A percentile compares a stretch with the other conserved stretches of the same genome.
phyloP scores from a whole-genome alignment of 2,329 filamentous ascomycete species.

The Trichoderma lentiforme region DNA sequence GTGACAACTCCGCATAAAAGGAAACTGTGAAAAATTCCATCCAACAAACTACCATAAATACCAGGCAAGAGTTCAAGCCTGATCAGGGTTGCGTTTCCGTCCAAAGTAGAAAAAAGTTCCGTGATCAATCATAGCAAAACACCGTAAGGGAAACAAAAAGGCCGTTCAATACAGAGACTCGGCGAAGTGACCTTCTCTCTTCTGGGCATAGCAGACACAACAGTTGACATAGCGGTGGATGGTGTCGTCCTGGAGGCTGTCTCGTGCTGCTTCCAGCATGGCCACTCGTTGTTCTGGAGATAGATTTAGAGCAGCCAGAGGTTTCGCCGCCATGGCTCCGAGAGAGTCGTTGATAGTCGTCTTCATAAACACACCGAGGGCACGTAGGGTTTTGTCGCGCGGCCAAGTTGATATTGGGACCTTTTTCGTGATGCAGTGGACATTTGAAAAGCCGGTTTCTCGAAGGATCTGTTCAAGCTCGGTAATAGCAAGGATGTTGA shows the following conservation, averaged over 20 bases:
- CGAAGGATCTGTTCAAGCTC: constrained; percentile 37
- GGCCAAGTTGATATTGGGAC: constrained; percentile 48
- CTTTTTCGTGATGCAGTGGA: constrained; percentile 41
- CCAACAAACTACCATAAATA: not conserved
- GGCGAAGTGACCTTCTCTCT: constrained; percentile 22
- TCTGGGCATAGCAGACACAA: constrained; percentile 44
- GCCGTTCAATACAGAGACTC: constrained; percentile 3
- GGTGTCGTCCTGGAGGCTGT: constrained; percentile 33
- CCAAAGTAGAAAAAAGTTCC: not conserved
- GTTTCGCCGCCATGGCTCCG: constrained; percentile 41
- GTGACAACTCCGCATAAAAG: not conserved
- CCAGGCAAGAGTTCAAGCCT: not conserved
- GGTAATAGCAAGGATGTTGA: constrained; percentile 36
- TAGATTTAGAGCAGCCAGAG: constrained; percentile 38
- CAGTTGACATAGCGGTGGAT: constrained; percentile 44
- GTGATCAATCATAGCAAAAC: constrained; percentile 4
- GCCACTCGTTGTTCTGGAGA: constrained; percentile 33
- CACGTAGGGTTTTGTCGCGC: constrained; percentile 38
- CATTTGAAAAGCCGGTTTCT: constrained; percentile 43
- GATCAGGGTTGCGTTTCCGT: not conserved
- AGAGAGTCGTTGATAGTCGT: constrained; percentile 41
- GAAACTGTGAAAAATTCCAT: not conserved
- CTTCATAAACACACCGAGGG: constrained; percentile 44
- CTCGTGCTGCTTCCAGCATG: constrained; percentile 31
- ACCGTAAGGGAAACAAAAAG: not conserved